A percentile compares a stretch with the other conserved stretches of the same genome.
These are phyloP conservation scores for Papilionanthe hybrid DNA, from an alignment of 116 monocot species.

Conservation along the genomic window DNA sequence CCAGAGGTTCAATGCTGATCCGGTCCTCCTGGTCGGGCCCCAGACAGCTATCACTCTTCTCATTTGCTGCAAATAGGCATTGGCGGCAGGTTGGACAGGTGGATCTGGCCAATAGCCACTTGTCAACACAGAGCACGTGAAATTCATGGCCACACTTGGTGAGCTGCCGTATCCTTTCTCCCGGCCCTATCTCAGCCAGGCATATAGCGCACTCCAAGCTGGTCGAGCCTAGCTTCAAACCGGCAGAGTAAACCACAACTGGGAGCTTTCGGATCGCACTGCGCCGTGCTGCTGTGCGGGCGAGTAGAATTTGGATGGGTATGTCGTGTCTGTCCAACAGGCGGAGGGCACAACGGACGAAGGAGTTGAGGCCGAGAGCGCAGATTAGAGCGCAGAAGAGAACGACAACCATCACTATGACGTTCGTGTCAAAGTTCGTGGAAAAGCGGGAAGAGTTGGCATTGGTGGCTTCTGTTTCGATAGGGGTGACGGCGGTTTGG, in stretches of 20 bases:
- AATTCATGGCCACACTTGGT: neutral
- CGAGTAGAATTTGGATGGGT: neutral
- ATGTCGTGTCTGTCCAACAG: neutral
- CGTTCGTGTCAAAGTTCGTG: constrained; percentile 4
- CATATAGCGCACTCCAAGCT: constrained; percentile 1
- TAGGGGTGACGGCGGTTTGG: neutral
- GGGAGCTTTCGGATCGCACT: neutral
- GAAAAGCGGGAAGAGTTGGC: neutral
- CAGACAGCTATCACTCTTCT: neutral
- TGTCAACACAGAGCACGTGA: neutral
- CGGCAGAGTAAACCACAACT: neutral
- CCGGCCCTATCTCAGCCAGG: neutral
- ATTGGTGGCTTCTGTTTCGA: neutral
- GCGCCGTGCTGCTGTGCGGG: neutral
- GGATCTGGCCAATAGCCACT: neutral
- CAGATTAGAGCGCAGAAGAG: constrained; percentile 3
- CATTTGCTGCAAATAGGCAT: neutral
- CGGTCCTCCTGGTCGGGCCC: neutral
- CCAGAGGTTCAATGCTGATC: neutral
- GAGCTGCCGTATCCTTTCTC: constrained; percentile 9
- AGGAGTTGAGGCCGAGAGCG: constrained; percentile 4
- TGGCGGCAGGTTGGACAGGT: neutral
- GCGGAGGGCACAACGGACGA: neutral
- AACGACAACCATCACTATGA: neutral
- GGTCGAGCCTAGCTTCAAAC: neutral